A percentile compares a stretch with the other conserved stretches of the same genome.
Evolutionary conservation across 2,329 filamentous ascomycete genomes (phyloP).

Genomic region (Tolypocladium pustulatum): DNA sequence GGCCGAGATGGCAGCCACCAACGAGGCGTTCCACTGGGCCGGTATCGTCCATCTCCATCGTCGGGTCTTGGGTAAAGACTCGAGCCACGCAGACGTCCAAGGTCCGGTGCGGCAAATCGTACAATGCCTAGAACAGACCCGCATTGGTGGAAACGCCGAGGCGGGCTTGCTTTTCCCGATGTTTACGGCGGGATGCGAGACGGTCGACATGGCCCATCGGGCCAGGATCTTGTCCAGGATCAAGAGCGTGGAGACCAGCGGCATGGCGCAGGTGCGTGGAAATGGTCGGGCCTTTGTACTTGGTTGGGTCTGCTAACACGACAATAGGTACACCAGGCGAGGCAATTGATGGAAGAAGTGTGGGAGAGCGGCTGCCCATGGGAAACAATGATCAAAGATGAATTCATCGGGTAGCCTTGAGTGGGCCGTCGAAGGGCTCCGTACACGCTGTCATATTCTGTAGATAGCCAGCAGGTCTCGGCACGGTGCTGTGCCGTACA

Average conservation of each 20-base stretch:
- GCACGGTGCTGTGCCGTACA: background rate
- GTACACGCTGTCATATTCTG: background rate
- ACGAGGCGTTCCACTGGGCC: constrained; percentile 71
- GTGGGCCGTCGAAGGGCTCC: background rate
- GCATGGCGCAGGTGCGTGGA: constrained; percentile 63
- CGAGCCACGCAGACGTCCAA: constrained; percentile 50
- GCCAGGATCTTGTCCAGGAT: constrained; percentile 55
- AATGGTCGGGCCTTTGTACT: background rate
- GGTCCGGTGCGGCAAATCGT: constrained; percentile 53
- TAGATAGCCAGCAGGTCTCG: background rate
- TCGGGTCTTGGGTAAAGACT: constrained; percentile 54
- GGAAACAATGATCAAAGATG: constrained; percentile 56
- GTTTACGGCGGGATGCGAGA: constrained; percentile 74
- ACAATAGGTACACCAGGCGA: constrained; percentile 44
- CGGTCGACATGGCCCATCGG: constrained; percentile 42
- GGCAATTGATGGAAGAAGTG: constrained; percentile 54
- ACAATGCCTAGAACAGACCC: constrained; percentile 48
- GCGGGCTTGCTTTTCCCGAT: constrained; percentile 69
- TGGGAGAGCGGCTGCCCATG: constrained; percentile 60
- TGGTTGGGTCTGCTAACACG: background rate
- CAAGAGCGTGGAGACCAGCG: constrained; percentile 57
- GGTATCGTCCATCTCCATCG: constrained; percentile 67
- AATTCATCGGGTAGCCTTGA: constrained; percentile 52
- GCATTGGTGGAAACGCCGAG: constrained; percentile 59
- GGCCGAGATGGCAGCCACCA: constrained; percentile 58